A percentile compares a stretch with the other conserved stretches of the same genome.
Conservation (phyloP, 495 filamentous ascomycete species). For the Parmelia sp. region DNA sequence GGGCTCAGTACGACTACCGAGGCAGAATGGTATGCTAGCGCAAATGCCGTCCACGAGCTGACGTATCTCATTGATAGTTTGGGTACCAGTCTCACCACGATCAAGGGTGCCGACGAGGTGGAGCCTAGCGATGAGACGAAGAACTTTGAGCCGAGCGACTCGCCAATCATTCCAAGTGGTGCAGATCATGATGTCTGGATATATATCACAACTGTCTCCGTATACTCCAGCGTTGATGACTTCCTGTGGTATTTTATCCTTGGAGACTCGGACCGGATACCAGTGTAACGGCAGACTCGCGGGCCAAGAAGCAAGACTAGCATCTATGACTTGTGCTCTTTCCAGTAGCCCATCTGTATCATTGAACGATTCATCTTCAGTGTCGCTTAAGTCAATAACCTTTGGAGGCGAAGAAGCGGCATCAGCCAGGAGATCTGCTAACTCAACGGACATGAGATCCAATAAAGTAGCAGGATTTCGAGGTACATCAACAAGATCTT, state of each 20-base stretch:
- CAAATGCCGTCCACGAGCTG: constrained; percentile 17
- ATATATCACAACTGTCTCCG: constrained; percentile 20
- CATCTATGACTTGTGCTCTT: constrained; percentile 12
- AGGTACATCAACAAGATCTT: constrained; percentile 11
- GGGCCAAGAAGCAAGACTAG: constrained; percentile 12
- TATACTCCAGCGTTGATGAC: constrained; percentile 21
- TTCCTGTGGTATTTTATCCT: constrained; percentile 8
- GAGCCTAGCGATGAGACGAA: constrained; percentile 14
- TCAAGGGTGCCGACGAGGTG: background rate
- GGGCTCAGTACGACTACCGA: constrained; percentile 17
- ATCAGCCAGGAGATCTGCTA: constrained; percentile 20
- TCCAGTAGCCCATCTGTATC: background rate
- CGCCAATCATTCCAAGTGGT: constrained; percentile 23
- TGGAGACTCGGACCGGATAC: constrained; percentile 8
- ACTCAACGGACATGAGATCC: constrained; percentile 17
- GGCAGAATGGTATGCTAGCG: constrained; percentile 18
- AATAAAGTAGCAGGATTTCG: constrained; percentile 17
- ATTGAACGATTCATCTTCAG: background rate
- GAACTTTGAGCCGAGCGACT: constrained; percentile 17
- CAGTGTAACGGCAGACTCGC: constrained; percentile 12
- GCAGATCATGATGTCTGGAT: constrained; percentile 19
- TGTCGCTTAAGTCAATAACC: background rate
- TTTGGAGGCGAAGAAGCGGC: background rate
- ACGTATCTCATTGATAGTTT: constrained; percentile 10
- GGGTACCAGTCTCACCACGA: background rate